phyloP scores from a whole-genome alignment of 306 rosid species.

The Cucurbita argyrosperma region DNA sequence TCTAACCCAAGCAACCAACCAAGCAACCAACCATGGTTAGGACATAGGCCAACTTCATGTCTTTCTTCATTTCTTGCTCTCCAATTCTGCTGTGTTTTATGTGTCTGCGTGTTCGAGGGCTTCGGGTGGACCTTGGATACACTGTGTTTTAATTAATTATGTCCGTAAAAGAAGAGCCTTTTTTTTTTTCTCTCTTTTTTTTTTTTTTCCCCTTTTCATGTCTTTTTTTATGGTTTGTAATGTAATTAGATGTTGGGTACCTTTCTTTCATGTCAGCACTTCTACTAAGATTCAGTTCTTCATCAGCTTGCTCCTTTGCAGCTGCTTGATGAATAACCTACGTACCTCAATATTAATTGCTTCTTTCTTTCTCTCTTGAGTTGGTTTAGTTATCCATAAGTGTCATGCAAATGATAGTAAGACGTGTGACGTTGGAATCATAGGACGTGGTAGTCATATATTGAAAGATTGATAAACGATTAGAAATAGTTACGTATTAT shows the following conservation, averaged over 20 bases:
- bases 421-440: no score
- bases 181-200: neutral
- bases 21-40: constrained; percentile 95
- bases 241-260: neutral
- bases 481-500: no score
- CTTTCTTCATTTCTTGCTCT: neutral
- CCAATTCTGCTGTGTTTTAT: neutral
- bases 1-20: constrained; percentile 72
- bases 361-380: neutral
- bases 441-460: no score
- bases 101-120: neutral
- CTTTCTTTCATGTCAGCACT: neutral
- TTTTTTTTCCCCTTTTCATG: neutral
- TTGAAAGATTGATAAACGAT: no score
- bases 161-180: neutral
- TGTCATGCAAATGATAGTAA: no score
- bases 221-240: neutral
- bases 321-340: neutral
- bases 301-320: neutral
- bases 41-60: constrained; percentile 57
- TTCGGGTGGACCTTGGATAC: neutral
- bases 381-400: no score
- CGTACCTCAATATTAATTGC: neutral
- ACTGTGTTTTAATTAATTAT: neutral
- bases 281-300: constrained; percentile 3